phyloP scores from a whole-genome alignment of 306 rosid genomes.

The Lablab purpureus region DNA sequence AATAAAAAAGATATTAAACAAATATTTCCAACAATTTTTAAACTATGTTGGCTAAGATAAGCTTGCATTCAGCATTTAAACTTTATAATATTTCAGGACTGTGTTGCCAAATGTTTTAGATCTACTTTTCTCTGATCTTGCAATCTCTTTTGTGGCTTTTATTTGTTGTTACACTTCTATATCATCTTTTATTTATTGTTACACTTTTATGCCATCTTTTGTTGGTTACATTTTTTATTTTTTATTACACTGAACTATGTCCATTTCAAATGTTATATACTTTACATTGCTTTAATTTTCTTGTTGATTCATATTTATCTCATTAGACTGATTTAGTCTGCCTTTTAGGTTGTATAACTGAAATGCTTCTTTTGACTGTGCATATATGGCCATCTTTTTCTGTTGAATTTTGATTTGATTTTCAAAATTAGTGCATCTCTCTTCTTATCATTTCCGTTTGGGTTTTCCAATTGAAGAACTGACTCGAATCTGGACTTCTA shows the following conservation, averaged over 20 bases:
- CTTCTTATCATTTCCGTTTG: slow-evolving; percentile 4
- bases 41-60: neutral
- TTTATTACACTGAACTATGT: neutral
- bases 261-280: neutral
- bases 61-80: neutral
- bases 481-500: slow-evolving; percentile 39
- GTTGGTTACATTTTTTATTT: neutral
- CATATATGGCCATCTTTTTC: neutral
- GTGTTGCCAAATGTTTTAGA: neutral
- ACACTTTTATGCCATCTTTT: too few species aligned
- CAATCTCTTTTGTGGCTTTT: too few species aligned
- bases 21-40: too few species aligned
- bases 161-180: too few species aligned
- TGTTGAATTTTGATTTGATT: neutral
- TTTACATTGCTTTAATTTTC: neutral
- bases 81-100: neutral
- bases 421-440: slow-evolving; percentile 4
- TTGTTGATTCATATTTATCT: neutral
- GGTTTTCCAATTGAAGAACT: slow-evolving; percentile 41
- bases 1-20: too few species aligned
- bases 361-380: neutral
- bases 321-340: neutral
- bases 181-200: too few species aligned
- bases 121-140: too few species aligned
- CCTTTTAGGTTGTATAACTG: neutral